Evolutionary conservation across 305 asterid genomes (phyloP).

Genomic region (Solanum hybrid): DNA sequence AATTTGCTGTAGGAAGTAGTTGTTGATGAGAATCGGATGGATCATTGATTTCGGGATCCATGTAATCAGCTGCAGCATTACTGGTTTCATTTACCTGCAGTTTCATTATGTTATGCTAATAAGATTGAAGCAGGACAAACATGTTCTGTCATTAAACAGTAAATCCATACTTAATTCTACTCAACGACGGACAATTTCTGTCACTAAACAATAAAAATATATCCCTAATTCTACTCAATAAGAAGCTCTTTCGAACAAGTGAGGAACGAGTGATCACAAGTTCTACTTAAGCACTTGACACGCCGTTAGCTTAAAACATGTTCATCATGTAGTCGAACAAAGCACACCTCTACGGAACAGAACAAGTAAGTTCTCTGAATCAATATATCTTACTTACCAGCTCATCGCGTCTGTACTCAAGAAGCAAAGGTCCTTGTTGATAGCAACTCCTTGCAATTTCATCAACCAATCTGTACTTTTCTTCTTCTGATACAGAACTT

Average conservation of each 20-base stretch:
- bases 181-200: neutral
- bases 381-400: conserved; percentile 5
- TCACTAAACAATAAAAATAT: neutral
- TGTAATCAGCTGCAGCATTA: neutral
- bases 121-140: neutral
- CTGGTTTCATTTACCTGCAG: conserved; percentile 21
- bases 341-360: neutral
- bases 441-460: conserved; percentile 35
- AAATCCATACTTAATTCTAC: neutral
- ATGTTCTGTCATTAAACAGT: neutral
- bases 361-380: neutral
- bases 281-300: neutral
- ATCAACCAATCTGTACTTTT: conserved; percentile 42
- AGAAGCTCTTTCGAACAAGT: neutral
- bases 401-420: conserved; percentile 38
- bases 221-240: neutral
- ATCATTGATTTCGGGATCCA: neutral
- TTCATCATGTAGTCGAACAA: neutral
- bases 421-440: conserved; percentile 34
- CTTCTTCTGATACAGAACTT: conserved; percentile 41
- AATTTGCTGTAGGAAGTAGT: conserved; percentile 3
- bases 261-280: neutral
- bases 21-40: neutral
- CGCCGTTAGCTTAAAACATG: neutral
- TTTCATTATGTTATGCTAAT: neutral